Base-by-base conservation (phyloP, 345 rosid species). In the Excoecaria agallocha region DNA sequence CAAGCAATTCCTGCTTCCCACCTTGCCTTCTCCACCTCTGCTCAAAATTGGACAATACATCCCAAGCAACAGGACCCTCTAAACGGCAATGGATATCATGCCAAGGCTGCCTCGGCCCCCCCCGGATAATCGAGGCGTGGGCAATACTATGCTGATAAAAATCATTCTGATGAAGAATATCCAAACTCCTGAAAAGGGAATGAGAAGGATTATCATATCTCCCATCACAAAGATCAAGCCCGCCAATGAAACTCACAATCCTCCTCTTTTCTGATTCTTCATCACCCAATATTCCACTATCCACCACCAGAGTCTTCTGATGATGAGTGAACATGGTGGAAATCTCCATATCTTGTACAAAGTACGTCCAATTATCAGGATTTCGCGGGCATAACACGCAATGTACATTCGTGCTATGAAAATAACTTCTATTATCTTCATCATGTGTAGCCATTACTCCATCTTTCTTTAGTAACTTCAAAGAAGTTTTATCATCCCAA, bases 401-500 rank as follows among this genome's bases (percentile, higher is more conserved):
- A 15, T 83, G 80, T 35, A 89, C 89, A 19, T 72, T 66, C 2
- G 85, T 69, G 77, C 74, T 56, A 22, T 71, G 72, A 77, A 88
- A 86, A 68, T 84, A 88, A 9, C 77, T 66, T 68, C 49, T 69
- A 0, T 87, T 89, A 49, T 89, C 90, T 74, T 86, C 87, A 56
- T 85, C 92, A 54, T 86, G 92, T 0, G 89, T 81, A 25, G 85
- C 82, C 92, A 89, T 89, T 39, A 86, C 79, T 45, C 90, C 89
- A 20, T 89, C 89, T 24, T 68, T 73, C 75, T 84, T 88, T 4
- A 88, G 78, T n/a, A 85, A 57, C 80, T 61, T 64, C 11, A 81
- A 77, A 5, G 89, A 86, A 68, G 89, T 89, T 78, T 82, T 76
- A 64, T 89, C 92, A 49, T 88, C 89, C 92, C 92, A 88, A 59